Conservation (phyloP, 306 rosid species). For the Delonix regia region DNA sequence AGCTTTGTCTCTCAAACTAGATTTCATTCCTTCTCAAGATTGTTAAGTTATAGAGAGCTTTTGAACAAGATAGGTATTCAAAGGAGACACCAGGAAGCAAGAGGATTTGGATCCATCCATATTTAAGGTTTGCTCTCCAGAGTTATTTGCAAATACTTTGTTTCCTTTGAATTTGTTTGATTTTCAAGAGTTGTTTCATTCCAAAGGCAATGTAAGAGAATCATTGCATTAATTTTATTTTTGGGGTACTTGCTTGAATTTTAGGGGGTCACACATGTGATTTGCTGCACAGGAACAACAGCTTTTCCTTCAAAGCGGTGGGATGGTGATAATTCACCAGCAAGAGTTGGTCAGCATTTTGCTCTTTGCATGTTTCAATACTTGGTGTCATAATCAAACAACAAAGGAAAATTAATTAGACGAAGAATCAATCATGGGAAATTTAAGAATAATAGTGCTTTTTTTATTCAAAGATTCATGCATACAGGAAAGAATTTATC, state of each 20-base stretch:
- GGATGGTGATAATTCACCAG: conserved; percentile 91
- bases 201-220: conserved; percentile 12
- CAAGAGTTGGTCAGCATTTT: conserved; percentile 77
- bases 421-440: conserved; percentile 18
- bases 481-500: neutral
- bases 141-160: neutral
- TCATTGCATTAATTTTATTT: conserved; percentile 17
- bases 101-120: conserved; percentile 75
- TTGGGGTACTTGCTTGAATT: conserved; percentile 32
- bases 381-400: conserved; percentile 23
- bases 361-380: neutral
- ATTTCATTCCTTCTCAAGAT: conserved; percentile 30
- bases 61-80: conserved; percentile 62
- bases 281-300: conserved; percentile 95
- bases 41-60: conserved; percentile 33
- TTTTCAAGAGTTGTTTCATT: conserved; percentile 11
- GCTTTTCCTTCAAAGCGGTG: conserved; percentile 96
- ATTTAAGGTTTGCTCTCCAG: conserved; percentile 64
- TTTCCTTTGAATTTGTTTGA: neutral
- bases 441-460: conserved; percentile 13
- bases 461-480: neutral
- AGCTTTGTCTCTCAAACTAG: conserved; percentile 19
- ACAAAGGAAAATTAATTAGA: conserved; percentile 31
- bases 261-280: conserved; percentile 95
- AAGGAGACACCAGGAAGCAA: conserved; percentile 82